Base-by-base conservation (phyloP, 768 basidiomycete genomes). In the Galerina marginata region DNA sequence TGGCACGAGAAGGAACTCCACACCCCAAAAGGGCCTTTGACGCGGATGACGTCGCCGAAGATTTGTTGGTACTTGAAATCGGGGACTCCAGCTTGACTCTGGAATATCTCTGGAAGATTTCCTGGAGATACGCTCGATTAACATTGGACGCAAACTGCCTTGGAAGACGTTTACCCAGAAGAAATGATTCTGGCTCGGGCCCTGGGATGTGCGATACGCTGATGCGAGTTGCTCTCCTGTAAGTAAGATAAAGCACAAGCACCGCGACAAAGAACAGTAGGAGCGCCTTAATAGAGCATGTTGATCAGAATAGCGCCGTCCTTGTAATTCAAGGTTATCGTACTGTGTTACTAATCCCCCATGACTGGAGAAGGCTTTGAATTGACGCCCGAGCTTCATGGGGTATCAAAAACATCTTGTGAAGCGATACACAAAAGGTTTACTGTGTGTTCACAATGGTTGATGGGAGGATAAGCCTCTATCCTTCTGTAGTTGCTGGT, bases 1-100 rank as follows among this genome's bases (percentile, higher is more conserved):
- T 47, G 16, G 3, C 6, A 43, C 23, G 40, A 50, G 50, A 43
- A 52, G 36, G 45, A 45, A 23, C 26, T 45, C 60, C 77, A 40
- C 69, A 84, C 84, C 51, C 83, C 80, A 61, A 85, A 79, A 16
- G 80, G 70, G 3, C 80, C 85, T 66, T 83, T 82, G 56, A 86
- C 65, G 40, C 82, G 80, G 33, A 83, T 79, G 14, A 85, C 73
- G 61, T 81, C 79, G 2, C 85, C 84, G 63, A 75, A 86, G 59
- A 75, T 67, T 37, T 69, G 72, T 63, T 81, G 79, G 69, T 83
- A 86, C 65, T 80, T 82, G 69, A 85, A 85, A 60, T 86, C 84
- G 6, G 80, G 76, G 51, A 77, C 75, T 10, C 79, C 84, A 15
- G 78, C 83, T 67, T 84, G 78, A 59, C 80, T 81, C 61, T 82